Conservation (phyloP, 495 filamentous ascomycete genomes). For the Tuber brumale region DNA sequence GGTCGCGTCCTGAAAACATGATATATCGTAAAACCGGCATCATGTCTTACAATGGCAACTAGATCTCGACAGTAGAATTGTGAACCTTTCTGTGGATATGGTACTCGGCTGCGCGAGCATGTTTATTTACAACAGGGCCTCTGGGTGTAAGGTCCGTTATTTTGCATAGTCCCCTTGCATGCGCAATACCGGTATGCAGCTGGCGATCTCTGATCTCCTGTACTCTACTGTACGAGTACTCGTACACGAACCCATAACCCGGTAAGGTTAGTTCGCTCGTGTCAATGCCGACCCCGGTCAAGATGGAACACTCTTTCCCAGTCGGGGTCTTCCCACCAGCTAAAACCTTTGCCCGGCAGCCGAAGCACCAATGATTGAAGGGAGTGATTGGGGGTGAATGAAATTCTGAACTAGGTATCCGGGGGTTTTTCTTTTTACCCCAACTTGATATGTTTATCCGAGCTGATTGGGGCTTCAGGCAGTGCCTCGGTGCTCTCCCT, state of each 20-base stretch:
- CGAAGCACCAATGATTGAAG: not conserved
- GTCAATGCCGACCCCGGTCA: not conserved
- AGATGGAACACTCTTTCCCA: not conserved
- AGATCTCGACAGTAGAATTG: not conserved
- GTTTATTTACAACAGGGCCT: not conserved
- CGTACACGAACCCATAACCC: not conserved
- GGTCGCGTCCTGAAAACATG: not conserved
- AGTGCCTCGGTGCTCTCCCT: not conserved
- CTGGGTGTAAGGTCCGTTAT: not conserved
- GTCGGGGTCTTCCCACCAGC: not conserved
- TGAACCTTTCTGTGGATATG: not conserved
- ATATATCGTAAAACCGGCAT: not conserved
- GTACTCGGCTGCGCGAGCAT: not conserved
- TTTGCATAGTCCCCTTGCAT: not conserved
- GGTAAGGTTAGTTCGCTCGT: not conserved
- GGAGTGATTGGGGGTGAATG: not conserved
- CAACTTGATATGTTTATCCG: not conserved
- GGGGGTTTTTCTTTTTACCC: not conserved
- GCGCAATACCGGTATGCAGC: not conserved
- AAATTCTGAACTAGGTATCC: not conserved
- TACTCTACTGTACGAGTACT: not conserved
- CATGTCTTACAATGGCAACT: not conserved
- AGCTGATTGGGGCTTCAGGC: not conserved
- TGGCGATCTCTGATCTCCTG: not conserved
- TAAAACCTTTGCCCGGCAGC: not conserved